A percentile compares a stretch with the other conserved stretches of the same genome.
Evolutionary conservation across 2,329 filamentous ascomycete genomes (phyloP).

Genomic region (Aspergillus hiratsukae): DNA sequence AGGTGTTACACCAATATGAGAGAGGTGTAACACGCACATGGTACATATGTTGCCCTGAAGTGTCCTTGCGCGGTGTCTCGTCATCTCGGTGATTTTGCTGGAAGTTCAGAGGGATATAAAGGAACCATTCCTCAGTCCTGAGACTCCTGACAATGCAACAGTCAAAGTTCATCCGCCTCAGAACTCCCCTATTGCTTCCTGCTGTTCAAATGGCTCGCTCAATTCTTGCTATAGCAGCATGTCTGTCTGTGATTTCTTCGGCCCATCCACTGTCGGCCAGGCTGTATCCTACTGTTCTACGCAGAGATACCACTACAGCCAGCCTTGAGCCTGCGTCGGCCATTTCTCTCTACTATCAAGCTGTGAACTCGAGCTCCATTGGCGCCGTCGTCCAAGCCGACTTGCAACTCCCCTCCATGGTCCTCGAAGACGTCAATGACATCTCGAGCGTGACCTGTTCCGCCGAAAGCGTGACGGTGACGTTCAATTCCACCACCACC

Average conservation of each 20-base stretch:
- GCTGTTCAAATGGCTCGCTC: background rate
- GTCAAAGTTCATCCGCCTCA: background rate
- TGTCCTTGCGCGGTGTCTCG: no score
- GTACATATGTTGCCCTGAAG: no score
- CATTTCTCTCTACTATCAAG: background rate
- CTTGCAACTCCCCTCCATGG: background rate
- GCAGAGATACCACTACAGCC: background rate
- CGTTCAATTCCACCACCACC: background rate
- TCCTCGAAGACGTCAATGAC: background rate
- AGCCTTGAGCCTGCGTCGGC: background rate
- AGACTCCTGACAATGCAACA: background rate
- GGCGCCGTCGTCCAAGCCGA: background rate
- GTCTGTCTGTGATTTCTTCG: background rate
- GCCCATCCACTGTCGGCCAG: background rate
- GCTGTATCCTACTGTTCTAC: background rate
- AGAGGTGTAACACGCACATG: no score
- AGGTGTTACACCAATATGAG: no score
- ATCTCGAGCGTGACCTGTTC: background rate
- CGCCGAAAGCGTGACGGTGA: background rate
- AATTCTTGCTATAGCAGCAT: background rate
- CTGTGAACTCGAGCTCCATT: background rate
- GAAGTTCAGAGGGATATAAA: no score
- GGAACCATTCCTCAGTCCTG: background rate
- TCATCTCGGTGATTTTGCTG: no score
- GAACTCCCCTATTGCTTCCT: background rate